Conservation (phyloP, 176 grass and related monocot genomes). For the Coix lacrymajobi region DNA sequence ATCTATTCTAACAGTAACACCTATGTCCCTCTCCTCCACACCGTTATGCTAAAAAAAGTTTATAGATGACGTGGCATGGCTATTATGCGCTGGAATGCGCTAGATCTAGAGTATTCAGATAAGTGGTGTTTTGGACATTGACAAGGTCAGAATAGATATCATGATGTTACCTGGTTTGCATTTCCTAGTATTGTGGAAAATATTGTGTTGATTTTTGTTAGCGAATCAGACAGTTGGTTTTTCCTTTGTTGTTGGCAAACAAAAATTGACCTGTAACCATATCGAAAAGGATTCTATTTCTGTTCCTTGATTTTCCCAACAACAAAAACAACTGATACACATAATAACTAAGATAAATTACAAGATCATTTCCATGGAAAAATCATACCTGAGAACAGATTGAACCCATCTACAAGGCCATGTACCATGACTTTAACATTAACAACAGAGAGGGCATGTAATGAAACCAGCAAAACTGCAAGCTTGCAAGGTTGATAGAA, state of each 20-base stretch:
- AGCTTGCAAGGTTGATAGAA: background rate
- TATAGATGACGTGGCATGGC: too few species aligned
- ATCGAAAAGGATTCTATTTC: background rate
- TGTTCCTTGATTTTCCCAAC: background rate
- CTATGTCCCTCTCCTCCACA: too few species aligned
- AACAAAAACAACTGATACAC: background rate
- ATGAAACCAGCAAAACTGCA: background rate
- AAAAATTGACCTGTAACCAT: background rate
- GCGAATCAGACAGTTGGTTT: background rate
- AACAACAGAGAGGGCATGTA: background rate
- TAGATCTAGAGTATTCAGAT: background rate
- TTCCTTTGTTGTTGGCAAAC: background rate
- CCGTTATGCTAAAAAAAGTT: too few species aligned
- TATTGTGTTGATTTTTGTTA: background rate
- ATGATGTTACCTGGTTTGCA: background rate
- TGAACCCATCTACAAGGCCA: slow-evolving; percentile 27
- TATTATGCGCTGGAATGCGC: too few species aligned
- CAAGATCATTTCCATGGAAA: slow-evolving; percentile 8
- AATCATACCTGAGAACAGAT: background rate
- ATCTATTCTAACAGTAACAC: too few species aligned
- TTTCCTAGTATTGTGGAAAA: background rate
- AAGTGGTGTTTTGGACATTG: background rate
- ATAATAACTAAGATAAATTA: background rate
- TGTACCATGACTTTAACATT: slow-evolving; percentile 9
- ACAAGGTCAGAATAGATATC: background rate